Evolutionary conservation across 140 eudicot species (phyloP).

Genomic region (Senecio squalidus): DNA sequence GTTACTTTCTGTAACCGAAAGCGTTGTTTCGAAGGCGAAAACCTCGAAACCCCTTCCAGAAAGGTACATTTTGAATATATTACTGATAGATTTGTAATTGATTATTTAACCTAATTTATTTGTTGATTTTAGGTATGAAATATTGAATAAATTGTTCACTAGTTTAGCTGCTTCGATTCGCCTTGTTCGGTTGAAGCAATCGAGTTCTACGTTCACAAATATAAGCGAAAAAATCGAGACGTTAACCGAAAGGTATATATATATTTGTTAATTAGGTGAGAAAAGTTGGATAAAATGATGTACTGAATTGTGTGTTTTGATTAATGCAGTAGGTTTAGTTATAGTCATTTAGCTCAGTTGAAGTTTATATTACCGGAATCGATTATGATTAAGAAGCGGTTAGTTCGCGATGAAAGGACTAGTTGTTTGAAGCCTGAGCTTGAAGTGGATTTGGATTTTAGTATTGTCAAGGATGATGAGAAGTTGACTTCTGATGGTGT

Average conservation of each 20-base stretch:
- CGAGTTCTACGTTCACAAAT: conserved; percentile 43
- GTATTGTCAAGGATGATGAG: conserved; percentile 31
- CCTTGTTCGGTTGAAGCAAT: conserved; percentile 47
- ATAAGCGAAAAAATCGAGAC: conserved; percentile 46
- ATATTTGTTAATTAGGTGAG: neutral
- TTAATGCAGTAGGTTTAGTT: conserved; percentile 63
- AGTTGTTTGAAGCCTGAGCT: conserved; percentile 83
- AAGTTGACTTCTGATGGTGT: conserved; percentile 27
- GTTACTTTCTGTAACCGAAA: conserved; percentile 6
- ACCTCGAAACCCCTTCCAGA: conserved; percentile 31
- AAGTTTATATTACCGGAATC: conserved; percentile 75
- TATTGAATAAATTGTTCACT: conserved; percentile 51
- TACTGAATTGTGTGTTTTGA: neutral
- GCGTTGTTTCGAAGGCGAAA: conserved; percentile 17
- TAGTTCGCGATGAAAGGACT: conserved; percentile 61
- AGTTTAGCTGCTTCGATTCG: conserved; percentile 59
- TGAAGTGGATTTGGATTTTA: conserved; percentile 35
- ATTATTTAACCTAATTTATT: neutral
- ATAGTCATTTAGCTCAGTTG: conserved; percentile 67
- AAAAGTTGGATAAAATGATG: too few relatives aligned
- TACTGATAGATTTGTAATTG: neutral
- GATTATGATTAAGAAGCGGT: conserved; percentile 56
- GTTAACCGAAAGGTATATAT: conserved; percentile 70
- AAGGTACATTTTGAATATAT: conserved; percentile 20
- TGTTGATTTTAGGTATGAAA: conserved; percentile 46